Evolutionary conservation across 192 early-diverging fungal genomes (phyloP).

Genomic region (Coemansia aciculifera): DNA sequence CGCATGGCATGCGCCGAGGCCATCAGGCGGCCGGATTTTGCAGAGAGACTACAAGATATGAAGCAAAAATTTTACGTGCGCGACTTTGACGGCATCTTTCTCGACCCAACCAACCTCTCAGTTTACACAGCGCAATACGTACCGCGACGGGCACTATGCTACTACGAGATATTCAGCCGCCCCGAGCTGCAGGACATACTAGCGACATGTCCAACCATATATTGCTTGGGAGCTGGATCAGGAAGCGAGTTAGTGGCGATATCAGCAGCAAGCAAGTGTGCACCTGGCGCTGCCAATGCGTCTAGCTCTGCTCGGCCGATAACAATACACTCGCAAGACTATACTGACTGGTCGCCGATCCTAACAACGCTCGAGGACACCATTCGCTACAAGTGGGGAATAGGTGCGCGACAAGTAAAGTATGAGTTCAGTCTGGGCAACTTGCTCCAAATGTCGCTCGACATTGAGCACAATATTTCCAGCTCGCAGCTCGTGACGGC

Average conservation of each 20-base stretch:
- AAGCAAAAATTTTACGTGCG: constrained; percentile 80
- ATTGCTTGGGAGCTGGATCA: constrained; percentile 78
- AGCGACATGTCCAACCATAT: constrained; percentile 50
- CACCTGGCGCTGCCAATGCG: constrained; percentile 2
- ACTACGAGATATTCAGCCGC: constrained; percentile 67
- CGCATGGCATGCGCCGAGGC: constrained; percentile 61
- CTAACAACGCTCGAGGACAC: constrained; percentile 58
- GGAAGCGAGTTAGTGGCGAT: constrained; percentile 86
- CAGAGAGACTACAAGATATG: constrained; percentile 66
- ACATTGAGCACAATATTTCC: constrained; percentile 53
- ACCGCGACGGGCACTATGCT: constrained; percentile 82
- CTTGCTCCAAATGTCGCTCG: constrained; percentile 56
- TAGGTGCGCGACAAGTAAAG: constrained; percentile 38
- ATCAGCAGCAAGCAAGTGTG: constrained; percentile 60
- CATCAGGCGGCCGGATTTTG: constrained; percentile 63
- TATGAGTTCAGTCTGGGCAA: constrained; percentile 64
- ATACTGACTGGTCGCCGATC: constrained; percentile 63
- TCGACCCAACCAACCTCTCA: constrained; percentile 65
- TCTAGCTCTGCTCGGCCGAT: constrained; percentile 18
- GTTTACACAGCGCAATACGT: constrained; percentile 89
- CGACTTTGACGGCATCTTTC: constrained; percentile 83
- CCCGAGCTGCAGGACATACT: constrained; percentile 57
- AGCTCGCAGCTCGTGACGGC: constrained; percentile 75
- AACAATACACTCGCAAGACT: constrained; percentile 59
- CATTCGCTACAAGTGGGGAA: constrained; percentile 58